These are phyloP conservation scores for Cladosporium sp. DNA, from an alignment of 2,329 filamentous ascomycete species.

Conservation along the genomic window DNA sequence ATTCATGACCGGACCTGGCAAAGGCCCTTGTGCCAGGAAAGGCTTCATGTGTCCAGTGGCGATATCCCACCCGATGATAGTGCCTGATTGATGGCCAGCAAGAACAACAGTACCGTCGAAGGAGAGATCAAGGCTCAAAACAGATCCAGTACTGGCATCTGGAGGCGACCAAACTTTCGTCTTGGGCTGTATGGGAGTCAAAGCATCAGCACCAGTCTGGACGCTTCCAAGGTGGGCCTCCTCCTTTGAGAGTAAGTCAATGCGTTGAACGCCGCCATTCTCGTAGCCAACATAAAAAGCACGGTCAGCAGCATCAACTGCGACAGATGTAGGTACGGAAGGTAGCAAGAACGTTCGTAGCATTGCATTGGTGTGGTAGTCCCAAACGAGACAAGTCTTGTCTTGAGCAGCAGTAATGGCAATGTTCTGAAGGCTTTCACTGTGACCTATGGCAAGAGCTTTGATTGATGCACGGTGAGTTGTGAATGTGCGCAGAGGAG, in stretches of 20 bases:
- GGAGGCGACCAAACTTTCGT: constrained; percentile 26
- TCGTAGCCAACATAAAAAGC: constrained; percentile 77
- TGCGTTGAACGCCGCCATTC: constrained; percentile 72
- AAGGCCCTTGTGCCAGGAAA: constrained; percentile 56
- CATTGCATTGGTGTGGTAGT: constrained; percentile 73
- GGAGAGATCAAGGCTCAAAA: constrained; percentile 66
- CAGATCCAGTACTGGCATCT: constrained; percentile 56
- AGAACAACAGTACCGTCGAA: constrained; percentile 79
- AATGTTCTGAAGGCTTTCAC: constrained; percentile 69
- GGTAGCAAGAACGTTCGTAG: constrained; percentile 80
- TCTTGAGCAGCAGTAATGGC: constrained; percentile 81
- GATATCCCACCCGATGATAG: constrained; percentile 76
- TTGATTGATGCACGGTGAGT: constrained; percentile 73
- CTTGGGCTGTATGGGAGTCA: constrained; percentile 36
- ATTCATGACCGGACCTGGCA: constrained; percentile 81
- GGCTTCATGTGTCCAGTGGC: constrained; percentile 64
- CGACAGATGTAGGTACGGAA: constrained; percentile 64
- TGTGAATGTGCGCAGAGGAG: constrained; percentile 73
- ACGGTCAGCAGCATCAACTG: constrained; percentile 77
- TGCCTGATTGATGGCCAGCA: constrained; percentile 77
- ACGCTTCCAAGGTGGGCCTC: constrained; percentile 15
- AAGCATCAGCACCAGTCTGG: constrained; percentile 18
- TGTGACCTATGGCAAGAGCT: constrained; percentile 58
- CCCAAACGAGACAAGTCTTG: constrained; percentile 88
- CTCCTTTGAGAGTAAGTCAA: constrained; percentile 58